Percentiles rank a stretch among this genome's conserved stretches.
phyloP scores from a whole-genome alignment of 2,329 filamentous ascomycete genomes.

The Colletotrichum sp. region DNA sequence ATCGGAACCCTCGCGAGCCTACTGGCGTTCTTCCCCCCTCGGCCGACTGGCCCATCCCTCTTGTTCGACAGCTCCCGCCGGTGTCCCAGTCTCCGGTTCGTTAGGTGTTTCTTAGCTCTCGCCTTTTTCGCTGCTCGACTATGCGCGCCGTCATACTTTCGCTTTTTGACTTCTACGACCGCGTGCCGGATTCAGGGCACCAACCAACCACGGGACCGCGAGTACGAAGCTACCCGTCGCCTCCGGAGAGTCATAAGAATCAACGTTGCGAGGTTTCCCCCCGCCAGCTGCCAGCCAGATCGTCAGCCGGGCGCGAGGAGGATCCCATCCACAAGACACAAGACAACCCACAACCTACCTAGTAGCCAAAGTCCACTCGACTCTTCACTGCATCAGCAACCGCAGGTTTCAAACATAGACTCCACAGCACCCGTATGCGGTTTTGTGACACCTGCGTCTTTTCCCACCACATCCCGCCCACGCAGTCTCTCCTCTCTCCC shows the following conservation, averaged over 20 bases:
- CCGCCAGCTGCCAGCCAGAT: conserved; percentile 2
- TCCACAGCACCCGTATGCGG: conserved; percentile 26
- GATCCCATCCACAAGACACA: background rate
- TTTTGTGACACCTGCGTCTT: conserved; percentile 31
- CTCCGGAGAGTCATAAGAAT: conserved; percentile 8
- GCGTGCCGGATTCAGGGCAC: conserved; percentile 3
- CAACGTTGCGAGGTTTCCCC: background rate
- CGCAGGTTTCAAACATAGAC: conserved; percentile 17
- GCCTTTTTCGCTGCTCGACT: conserved; percentile 5
- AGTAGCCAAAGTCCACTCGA: background rate
- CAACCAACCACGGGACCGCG: conserved; percentile 8
- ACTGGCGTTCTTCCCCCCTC: background rate
- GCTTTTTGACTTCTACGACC: conserved; percentile 17
- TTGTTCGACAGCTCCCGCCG: background rate
- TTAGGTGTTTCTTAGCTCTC: background rate
- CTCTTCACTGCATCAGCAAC: conserved; percentile 20
- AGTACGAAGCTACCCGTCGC: conserved; percentile 16
- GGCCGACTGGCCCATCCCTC: background rate
- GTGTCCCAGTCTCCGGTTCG: conserved; percentile 9
- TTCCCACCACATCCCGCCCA: conserved; percentile 33
- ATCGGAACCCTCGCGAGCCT: conserved; percentile 6
- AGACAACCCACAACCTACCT: background rate
- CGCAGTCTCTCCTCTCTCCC: conserved; percentile 27
- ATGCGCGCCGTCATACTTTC: conserved; percentile 19
- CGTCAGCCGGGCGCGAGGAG: conserved; percentile 6